Percentiles rank a stretch among this genome's conserved stretches.
These are phyloP conservation scores for Penicillium olsonii DNA, from an alignment of 2,329 filamentous ascomycete species.

Conservation along the genomic window DNA sequence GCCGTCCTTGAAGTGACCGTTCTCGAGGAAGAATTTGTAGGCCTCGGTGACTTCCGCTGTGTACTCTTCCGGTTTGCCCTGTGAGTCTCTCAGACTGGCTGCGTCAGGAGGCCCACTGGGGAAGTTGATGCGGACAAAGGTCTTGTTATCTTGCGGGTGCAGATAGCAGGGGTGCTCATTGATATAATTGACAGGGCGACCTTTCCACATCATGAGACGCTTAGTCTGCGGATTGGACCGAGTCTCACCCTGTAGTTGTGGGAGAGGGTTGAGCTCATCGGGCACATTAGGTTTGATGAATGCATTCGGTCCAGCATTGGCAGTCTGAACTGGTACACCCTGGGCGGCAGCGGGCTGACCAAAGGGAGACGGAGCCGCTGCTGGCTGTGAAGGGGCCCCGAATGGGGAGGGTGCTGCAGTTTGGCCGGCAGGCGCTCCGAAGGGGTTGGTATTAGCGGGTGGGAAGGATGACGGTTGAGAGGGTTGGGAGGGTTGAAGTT, in stretches of 20 bases:
- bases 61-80: conserved; percentile 55
- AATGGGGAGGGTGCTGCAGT: conserved; percentile 29
- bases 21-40: conserved; percentile 66
- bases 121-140: conserved; percentile 69
- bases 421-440: conserved; percentile 14
- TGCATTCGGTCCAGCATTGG: conserved; percentile 30
- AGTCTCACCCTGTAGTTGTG: conserved; percentile 40
- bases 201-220: conserved; percentile 62
- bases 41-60: conserved; percentile 57
- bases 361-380: conserved; percentile 31
- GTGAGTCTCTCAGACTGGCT: conserved; percentile 48
- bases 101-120: conserved; percentile 65
- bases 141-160: conserved; percentile 55
- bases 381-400: conserved; percentile 36
- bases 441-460: conserved; percentile 25
- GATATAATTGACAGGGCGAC: conserved; percentile 63
- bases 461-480: conserved; percentile 37
- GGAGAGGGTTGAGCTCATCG: conserved; percentile 37
- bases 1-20: conserved; percentile 69
- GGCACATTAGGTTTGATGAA: conserved; percentile 29
- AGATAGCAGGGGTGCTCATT: conserved; percentile 52
- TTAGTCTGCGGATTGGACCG: conserved; percentile 36
- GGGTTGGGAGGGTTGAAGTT: conserved; percentile 4
- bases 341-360: conserved; percentile 33
- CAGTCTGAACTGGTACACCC: conserved; percentile 14